These are phyloP conservation scores for Limnanthes douglasii DNA, from an alignment of 345 rosid species.

Conservation along the genomic window DNA sequence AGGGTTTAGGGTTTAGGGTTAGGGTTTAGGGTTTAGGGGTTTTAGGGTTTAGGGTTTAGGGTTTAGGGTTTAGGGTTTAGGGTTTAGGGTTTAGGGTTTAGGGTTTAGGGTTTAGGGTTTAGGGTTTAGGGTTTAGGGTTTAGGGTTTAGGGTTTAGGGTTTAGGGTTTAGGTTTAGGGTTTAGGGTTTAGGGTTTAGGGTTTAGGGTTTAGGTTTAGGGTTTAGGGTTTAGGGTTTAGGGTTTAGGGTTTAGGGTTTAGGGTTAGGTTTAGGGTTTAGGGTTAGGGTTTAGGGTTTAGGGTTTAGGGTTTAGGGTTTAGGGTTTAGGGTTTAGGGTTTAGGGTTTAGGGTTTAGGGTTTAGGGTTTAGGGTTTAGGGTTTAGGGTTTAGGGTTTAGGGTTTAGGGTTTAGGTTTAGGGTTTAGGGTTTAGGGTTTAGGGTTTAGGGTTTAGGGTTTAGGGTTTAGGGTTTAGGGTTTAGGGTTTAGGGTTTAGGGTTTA, in stretches of 20 bases:
- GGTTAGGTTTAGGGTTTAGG: not conserved
- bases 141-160: not conserved
- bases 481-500: too few relatives aligned
- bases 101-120: not conserved
- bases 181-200: not conserved
- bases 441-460: too few relatives aligned
- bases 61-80: not conserved
- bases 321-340: not conserved
- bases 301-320: too few relatives aligned
- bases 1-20: not conserved
- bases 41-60: not conserved
- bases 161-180: not conserved
- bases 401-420: not conserved
- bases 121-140: not conserved
- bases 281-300: not conserved
- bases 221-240: not conserved
- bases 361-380: not conserved
- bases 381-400: not conserved
- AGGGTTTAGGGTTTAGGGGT: not conserved
- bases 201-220: not conserved
- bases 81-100: not conserved
- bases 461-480: too few relatives aligned
- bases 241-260: not conserved
- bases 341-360: not conserved
- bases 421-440: too few relatives aligned